Percentiles rank a stretch among this genome's conserved stretches.
Evolutionary conservation across 306 rosid species (phyloP).

Genomic region (Dryas alaskensis): DNA sequence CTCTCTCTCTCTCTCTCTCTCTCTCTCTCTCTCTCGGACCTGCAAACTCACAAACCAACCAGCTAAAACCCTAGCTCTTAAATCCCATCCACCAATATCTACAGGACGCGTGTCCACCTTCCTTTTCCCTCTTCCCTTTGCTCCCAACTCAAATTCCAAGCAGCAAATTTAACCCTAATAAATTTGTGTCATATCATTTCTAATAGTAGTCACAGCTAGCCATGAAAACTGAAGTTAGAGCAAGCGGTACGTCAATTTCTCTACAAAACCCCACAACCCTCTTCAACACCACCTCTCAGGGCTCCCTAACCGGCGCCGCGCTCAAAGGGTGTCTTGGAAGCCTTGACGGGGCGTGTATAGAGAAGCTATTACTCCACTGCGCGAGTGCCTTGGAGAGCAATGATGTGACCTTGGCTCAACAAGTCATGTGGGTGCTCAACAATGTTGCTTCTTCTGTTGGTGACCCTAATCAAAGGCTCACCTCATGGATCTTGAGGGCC

Average conservation of each 20-base stretch:
- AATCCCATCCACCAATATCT: conserved; percentile 30
- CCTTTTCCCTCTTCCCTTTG: conserved; percentile 8
- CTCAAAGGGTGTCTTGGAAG: conserved; percentile 81
- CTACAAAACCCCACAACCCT: conserved; percentile 50
- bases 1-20: not conserved
- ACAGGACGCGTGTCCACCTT: conserved; percentile 17
- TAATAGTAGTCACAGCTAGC: not conserved
- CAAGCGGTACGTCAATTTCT: conserved; percentile 47
- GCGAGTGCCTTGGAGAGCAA: conserved; percentile 84
- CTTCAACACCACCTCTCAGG: conserved; percentile 44
- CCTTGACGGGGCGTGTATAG: conserved; percentile 84
- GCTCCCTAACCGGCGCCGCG: conserved; percentile 54
- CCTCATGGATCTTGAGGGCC: conserved; percentile 89
- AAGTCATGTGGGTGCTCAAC: conserved; percentile 98
- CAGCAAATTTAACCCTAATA: not conserved
- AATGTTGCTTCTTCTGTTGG: conserved; percentile 82
- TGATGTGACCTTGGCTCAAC: conserved; percentile 87
- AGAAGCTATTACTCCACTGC: conserved; percentile 85
- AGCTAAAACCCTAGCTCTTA: conserved; percentile 32
- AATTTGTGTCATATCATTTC: not conserved
- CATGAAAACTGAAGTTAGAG: conserved; percentile 75
- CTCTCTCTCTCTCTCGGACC: conserved; percentile 8
- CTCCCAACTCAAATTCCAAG: conserved; percentile 6
- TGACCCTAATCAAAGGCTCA: conserved; percentile 88
- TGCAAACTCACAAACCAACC: conserved; percentile 7